Conservation (phyloP, 2,329 filamentous ascomycete species). For the Verticillium isaacii region DNA sequence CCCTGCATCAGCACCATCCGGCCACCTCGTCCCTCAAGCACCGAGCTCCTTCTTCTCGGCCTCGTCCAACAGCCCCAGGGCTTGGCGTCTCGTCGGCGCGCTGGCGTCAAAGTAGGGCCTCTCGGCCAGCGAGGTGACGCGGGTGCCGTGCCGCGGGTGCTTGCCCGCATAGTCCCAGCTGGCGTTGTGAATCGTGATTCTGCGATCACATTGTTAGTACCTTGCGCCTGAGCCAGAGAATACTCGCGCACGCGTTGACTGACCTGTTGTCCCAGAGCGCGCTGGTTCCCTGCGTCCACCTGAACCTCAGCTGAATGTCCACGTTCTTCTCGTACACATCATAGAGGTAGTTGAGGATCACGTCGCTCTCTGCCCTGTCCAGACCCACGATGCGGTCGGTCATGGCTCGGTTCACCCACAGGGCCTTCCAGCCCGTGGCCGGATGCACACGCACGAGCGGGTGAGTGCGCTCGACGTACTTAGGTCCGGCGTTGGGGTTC, state of each 20-base stretch:
- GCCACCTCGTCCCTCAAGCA: not conserved
- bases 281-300: constrained; percentile 62
- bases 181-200: constrained; percentile 69
- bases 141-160: constrained; percentile 65
- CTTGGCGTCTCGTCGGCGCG: constrained; percentile 63
- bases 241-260: constrained; percentile 11
- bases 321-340: constrained; percentile 65
- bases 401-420: constrained; percentile 69
- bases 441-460: constrained; percentile 68
- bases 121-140: constrained; percentile 67
- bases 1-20: too few species aligned
- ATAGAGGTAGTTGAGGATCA: constrained; percentile 62
- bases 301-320: constrained; percentile 69
- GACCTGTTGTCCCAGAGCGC: constrained; percentile 68
- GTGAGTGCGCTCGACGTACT: constrained; percentile 62
- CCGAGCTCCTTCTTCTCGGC: constrained; percentile 37
- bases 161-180: constrained; percentile 68
- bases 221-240: not conserved
- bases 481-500: constrained; percentile 55
- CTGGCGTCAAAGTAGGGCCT: constrained; percentile 62
- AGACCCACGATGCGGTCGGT: constrained; percentile 65
- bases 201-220: constrained; percentile 16
- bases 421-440: constrained; percentile 68
- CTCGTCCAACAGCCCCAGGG: constrained; percentile 57
- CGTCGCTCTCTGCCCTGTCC: constrained; percentile 63